Percentiles rank a stretch among this genome's conserved stretches.
Conservation (phyloP, 768 basidiomycete genomes). For the Paxillus rubicundulus region DNA sequence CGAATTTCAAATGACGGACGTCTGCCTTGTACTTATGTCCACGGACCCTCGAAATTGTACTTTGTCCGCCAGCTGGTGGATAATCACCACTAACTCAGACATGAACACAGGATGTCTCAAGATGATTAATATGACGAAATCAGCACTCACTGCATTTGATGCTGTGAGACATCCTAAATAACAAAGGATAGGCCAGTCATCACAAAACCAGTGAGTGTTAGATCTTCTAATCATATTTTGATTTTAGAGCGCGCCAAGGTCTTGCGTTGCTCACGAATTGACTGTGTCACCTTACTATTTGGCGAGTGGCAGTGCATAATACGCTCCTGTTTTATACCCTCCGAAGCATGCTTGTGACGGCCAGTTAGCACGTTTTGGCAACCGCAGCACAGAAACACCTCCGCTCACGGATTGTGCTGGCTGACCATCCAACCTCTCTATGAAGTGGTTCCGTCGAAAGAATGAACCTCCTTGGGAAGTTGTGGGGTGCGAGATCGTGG, state of each 20-base stretch:
- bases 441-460: constrained; percentile 50
- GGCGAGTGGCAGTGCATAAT: constrained; percentile 22
- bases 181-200: background rate
- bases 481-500: constrained; percentile 60
- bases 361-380: constrained; percentile 1
- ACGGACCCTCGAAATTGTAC: constrained; percentile 4
- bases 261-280: background rate
- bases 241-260: background rate
- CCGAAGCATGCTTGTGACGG: constrained; percentile 12
- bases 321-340: constrained; percentile 14
- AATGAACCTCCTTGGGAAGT: constrained; percentile 72
- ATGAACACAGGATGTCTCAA: background rate
- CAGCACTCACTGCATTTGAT: background rate
- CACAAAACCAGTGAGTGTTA: background rate
- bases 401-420: constrained; percentile 18
- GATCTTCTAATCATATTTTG: background rate
- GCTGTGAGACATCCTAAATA: background rate
- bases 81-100: background rate
- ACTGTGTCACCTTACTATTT: background rate
- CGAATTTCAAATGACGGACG: constrained; percentile 11
- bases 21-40: background rate
- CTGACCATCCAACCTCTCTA: constrained; percentile 12
- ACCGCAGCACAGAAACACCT: constrained; percentile 10
- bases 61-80: background rate
- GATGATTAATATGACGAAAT: background rate